Base-by-base conservation (phyloP, 225 moss, liverwort and hornwort genomes). In the Anthoceros angustus region DNA sequence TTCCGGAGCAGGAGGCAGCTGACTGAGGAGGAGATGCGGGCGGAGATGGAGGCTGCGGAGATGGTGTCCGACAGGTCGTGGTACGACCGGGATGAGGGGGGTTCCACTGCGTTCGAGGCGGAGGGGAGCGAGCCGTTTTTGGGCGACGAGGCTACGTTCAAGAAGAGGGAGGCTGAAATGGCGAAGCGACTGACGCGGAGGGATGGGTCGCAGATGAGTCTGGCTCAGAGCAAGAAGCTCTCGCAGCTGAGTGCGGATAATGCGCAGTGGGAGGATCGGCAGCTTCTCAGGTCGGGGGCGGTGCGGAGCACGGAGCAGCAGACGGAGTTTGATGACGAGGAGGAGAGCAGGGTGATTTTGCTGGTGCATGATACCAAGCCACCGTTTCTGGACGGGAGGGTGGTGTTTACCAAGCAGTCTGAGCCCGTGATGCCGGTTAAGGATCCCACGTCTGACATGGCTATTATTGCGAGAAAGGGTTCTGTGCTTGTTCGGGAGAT, bases 241-340 rank as follows among this genome's bases (percentile, higher is more conserved):
- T 98, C 92, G 46, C 92, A 98, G 78, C 74, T 98, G 39, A 98
- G 87, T 83, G 98, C 98, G 68, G 98, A 98, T 68, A 98, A 98
- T 74, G 98, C 89, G 45, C 92, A 98, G 49, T 92, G 98, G 98
- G 98, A 98, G 69, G 98, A 98, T 63, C 82, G 92, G 66, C 98
- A 98, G 73, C 77, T 98, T 72, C 79, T 98, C 67, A 77, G 92
- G 72, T 98, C 98, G 73, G 98, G 98, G 32, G 98, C 92, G 66
- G 98, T 98, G 64, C 88, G 98, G 49, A 88, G 92, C 63, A 98
- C 98, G 50, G 98, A 98, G 72, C 74, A 80, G 67, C 92, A 87
- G 73, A 98, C 92, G 32, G 98, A 89, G 76, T 98, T 98, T 74
- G 98, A 98, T 46, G 92, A 98, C 69, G 98, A 98, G 72, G 98